These are phyloP conservation scores for Trichoderma sp. DNA, from an alignment of 2,329 filamentous ascomycete species.

Conservation along the genomic window DNA sequence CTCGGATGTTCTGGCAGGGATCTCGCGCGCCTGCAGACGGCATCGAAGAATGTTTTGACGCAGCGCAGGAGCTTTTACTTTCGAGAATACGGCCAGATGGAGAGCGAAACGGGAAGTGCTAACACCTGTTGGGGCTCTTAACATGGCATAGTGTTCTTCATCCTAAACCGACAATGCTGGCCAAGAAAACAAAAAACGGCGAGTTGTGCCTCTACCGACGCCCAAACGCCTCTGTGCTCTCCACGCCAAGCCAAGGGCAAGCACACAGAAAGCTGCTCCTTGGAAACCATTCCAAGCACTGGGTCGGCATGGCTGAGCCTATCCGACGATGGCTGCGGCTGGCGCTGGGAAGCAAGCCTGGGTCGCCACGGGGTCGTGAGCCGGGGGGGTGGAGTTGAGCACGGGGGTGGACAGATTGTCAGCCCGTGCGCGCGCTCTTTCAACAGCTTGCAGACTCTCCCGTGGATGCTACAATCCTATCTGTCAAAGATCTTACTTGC, in stretches of 20 bases:
- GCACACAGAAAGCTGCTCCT: slow-evolving; percentile 11
- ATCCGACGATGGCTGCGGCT: slow-evolving; percentile 40
- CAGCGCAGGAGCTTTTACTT: slow-evolving; percentile 4
- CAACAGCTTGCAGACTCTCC: slow-evolving; percentile 15
- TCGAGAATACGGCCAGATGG: not conserved
- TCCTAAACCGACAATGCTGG: slow-evolving; percentile 31
- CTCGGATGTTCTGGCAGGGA: slow-evolving; percentile 29
- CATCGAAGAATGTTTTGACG: slow-evolving; percentile 5
- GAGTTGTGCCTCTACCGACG: slow-evolving; percentile 21
- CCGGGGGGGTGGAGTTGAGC: slow-evolving; percentile 23
- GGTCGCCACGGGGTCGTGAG: slow-evolving; percentile 28
- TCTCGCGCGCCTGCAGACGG: slow-evolving; percentile 21
- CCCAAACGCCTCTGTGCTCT: slow-evolving; percentile 23
- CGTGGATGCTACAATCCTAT: slow-evolving; percentile 12
- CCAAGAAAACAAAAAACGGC: slow-evolving; percentile 30
- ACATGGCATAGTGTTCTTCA: too few relatives aligned
- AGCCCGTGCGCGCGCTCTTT: slow-evolving; percentile 27
- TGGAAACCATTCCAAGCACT: slow-evolving; percentile 38
- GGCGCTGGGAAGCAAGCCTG: slow-evolving; percentile 30
- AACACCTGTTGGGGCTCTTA: not conserved
- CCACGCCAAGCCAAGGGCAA: slow-evolving; percentile 14
- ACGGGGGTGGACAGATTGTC: slow-evolving; percentile 21
- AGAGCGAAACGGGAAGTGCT: not conserved
- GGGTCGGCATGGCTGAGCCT: slow-evolving; percentile 42
- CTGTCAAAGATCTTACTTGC: slow-evolving; percentile 26